These are phyloP conservation scores for Waltergamsia citrina DNA, from an alignment of 2,329 filamentous ascomycete genomes.

Conservation along the genomic window DNA sequence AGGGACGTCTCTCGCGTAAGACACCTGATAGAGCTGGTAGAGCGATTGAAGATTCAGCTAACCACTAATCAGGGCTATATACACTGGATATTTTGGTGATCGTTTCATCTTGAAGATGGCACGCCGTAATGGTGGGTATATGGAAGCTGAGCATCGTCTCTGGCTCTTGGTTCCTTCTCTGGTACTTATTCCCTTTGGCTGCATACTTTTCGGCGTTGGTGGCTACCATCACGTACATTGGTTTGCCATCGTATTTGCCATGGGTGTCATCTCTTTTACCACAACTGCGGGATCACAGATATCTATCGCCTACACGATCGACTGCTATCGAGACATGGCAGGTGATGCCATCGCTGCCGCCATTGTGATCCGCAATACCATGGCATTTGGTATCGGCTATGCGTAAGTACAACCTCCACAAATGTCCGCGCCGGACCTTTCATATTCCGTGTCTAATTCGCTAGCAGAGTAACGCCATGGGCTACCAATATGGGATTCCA, in stretches of 20 bases:
- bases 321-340: constrained; percentile 17
- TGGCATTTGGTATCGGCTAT: constrained; percentile 27
- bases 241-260: constrained; percentile 28
- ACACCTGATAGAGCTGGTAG: too few relatives aligned
- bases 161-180: constrained; percentile 25
- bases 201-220: constrained; percentile 22
- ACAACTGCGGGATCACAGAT: constrained; percentile 13
- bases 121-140: constrained; percentile 27
- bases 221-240: constrained; percentile 27
- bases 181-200: constrained; percentile 15
- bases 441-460: constrained; percentile 33
- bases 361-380: constrained; percentile 24
- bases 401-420: too few relatives aligned
- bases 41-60: too few relatives aligned
- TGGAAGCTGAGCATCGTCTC: constrained; percentile 29
- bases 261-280: constrained; percentile 16
- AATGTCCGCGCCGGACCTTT: too few relatives aligned
- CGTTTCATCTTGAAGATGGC: constrained; percentile 26
- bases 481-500: constrained; percentile 28
- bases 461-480: constrained; percentile 36
- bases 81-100: constrained; percentile 25
- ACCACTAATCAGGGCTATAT: too few relatives aligned
- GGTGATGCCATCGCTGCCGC: constrained; percentile 18
- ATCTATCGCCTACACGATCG: constrained; percentile 18
- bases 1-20: too few relatives aligned